These are phyloP conservation scores for Penicillium ucsense DNA, from an alignment of 495 filamentous ascomycete genomes.

Conservation along the genomic window DNA sequence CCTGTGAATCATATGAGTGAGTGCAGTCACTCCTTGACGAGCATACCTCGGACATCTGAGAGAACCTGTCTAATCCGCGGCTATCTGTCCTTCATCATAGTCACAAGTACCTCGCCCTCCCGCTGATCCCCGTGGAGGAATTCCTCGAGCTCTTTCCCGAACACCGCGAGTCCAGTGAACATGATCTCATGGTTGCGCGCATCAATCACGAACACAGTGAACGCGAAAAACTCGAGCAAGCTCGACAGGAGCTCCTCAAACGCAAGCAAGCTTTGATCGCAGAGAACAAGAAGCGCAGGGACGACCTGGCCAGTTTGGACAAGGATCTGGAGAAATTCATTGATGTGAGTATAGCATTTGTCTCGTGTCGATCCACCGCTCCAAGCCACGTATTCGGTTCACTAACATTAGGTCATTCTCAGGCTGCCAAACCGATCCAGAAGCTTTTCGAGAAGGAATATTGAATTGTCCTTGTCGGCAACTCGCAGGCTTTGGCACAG, in stretches of 20 bases:
- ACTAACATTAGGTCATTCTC: conserved; percentile 4
- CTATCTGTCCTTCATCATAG: conserved; percentile 30
- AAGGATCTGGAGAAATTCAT: conserved; percentile 87
- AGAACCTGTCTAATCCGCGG: conserved; percentile 8
- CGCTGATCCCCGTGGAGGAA: conserved; percentile 72
- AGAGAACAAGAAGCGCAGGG: conserved; percentile 91
- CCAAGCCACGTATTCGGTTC: background rate
- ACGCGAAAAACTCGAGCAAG: conserved; percentile 77
- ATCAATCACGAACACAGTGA: conserved; percentile 86
- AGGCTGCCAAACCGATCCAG: conserved; percentile 81
- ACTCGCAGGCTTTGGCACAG: too few relatives aligned
- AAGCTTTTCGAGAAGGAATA: conserved; percentile 72
- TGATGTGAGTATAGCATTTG: conserved; percentile 36
- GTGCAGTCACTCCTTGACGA: conserved; percentile 20
- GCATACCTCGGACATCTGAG: too few relatives aligned
- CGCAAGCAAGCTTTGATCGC: conserved; percentile 85
- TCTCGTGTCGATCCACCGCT: background rate
- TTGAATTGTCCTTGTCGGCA: conserved; percentile 12
- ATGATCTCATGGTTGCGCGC: conserved; percentile 79
- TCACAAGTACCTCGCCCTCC: conserved; percentile 78
- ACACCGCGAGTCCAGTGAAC: conserved; percentile 55
- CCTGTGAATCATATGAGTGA: conserved; percentile 88
- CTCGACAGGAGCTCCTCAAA: conserved; percentile 75
- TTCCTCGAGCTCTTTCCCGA: conserved; percentile 76
- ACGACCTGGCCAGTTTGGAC: conserved; percentile 81